Evolutionary conservation across 1,284 basidiomycete genomes (phyloP), one percentile per base, ranked within the genome.

Genomic region (Naganishia albida): DNA sequence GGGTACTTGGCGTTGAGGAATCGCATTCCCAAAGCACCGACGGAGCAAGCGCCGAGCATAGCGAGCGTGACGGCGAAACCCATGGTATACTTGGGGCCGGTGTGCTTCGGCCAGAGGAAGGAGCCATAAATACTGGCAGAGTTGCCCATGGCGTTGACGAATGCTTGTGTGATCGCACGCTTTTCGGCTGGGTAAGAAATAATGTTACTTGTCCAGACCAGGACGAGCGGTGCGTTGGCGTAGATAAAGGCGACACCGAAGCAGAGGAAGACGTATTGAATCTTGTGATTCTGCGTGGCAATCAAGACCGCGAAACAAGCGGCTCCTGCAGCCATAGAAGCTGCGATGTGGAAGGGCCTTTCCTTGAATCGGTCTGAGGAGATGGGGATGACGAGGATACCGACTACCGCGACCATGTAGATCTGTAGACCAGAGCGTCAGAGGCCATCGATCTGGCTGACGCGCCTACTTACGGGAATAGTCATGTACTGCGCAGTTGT

Each of bases 211-310:
- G 79, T 74, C 76, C 79, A 81, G 23, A 79, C 76, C 39, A 81
- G 74, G 7, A 74, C 74, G 43, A 82, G 71, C 7, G 81, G 81
- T 26, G 77, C 78, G 0, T 78, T 73, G 25, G 80, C 78, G 69
- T 81, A 82, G 48, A 82, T 77, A 28, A 73, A 77, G 2, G 77
- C 81, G 54, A 81, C 81, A 16, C 75, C 81, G 64, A 83, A 75
- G 68, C 81, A 82, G 48, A 83, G 72, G 69, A 82, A 80, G 42
- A 78, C 79, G 70, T 82, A 81, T 69, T 81, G 74, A n/a, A 77
- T 79, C 57, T 75, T 77, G 39, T 76, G 67, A 52, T 77, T 72
- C 30, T 72, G 71, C 2, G 73, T 70, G 10, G 78, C 74, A 50
- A 79, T 72, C 20, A 76, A 72, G 69, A 81, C 73, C 70, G 81